These are phyloP conservation scores for Carex cristatella DNA, from an alignment of 176 grass and related monocot species.

Conservation along the genomic window DNA sequence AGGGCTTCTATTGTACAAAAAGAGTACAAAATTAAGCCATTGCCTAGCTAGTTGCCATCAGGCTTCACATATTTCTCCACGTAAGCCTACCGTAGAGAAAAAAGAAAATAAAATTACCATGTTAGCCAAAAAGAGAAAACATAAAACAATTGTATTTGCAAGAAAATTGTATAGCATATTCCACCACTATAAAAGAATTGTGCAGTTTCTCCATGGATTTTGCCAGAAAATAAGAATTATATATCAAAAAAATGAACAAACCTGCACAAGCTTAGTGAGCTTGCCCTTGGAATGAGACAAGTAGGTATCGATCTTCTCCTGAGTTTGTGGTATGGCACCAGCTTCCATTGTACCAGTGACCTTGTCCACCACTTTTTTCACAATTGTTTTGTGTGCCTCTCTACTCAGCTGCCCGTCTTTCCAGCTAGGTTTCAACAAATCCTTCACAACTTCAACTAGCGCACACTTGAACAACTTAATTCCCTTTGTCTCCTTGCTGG, in stretches of 20 bases:
- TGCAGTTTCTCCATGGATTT: not conserved
- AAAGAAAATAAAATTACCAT: not conserved
- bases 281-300: slow-evolving; percentile 75
- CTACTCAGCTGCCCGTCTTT: slow-evolving; percentile 92
- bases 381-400: slow-evolving; percentile 88
- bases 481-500: slow-evolving; percentile 60
- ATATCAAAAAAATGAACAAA: slow-evolving; percentile 13
- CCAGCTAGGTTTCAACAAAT: slow-evolving; percentile 84
- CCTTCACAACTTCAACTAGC: slow-evolving; percentile 85
- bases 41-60: not conserved
- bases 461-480: slow-evolving; percentile 79
- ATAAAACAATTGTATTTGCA: not conserved
- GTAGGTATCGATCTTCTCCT: slow-evolving; percentile 91
- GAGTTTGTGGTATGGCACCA: slow-evolving; percentile 56
- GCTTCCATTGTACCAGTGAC: slow-evolving; percentile 65
- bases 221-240: not conserved
- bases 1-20: not conserved
- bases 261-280: slow-evolving; percentile 86
- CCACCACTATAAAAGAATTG: not conserved
- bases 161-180: not conserved
- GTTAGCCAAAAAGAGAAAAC: not conserved
- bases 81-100: slow-evolving; percentile 52
- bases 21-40: not conserved
- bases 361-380: slow-evolving; percentile 97
- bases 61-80: slow-evolving; percentile 80